A percentile compares a stretch with the other conserved stretches of the same genome.
These are phyloP conservation scores for Ceratocystiopsis minuta DNA, from an alignment of 2,329 filamentous ascomycete species.

Conservation along the genomic window DNA sequence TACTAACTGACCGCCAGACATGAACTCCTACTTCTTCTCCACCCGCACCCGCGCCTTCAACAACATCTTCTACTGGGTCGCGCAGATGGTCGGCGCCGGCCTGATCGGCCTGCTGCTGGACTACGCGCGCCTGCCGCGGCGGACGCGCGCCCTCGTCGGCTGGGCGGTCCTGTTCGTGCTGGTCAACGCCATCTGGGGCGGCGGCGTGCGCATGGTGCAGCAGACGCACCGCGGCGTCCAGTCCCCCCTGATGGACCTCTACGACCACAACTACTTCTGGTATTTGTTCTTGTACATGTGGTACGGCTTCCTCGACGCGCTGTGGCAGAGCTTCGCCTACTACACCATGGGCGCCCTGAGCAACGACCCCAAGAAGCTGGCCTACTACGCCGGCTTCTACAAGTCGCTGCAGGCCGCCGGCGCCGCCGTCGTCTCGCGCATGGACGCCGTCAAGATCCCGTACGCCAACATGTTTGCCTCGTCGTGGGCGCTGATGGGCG, in stretches of 20 bases:
- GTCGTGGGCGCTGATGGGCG: constrained; percentile 4
- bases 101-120: constrained; percentile 3
- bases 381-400: constrained; percentile 7
- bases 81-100: constrained; percentile 5
- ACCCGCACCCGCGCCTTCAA: constrained; percentile 5
- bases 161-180: constrained; percentile 5
- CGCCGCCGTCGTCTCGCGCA: constrained; percentile 1
- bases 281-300: constrained; percentile 5
- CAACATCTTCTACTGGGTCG: constrained; percentile 3
- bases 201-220: background rate
- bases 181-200: constrained; percentile 7
- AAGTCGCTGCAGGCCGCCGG: constrained; percentile 7
- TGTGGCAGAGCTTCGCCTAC: constrained; percentile 22
- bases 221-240: background rate
- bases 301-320: constrained; percentile 6
- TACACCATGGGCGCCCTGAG: constrained; percentile 6
- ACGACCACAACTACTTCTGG: constrained; percentile 15
- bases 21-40: constrained; percentile 3
- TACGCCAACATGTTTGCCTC: constrained; percentile 4
- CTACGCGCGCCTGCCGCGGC: constrained; percentile 1
- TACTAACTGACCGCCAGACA: background rate
- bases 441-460: constrained; percentile 4
- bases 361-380: constrained; percentile 7
- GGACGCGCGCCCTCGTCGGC: constrained; percentile 1
- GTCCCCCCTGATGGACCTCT: constrained; percentile 1